Conservation (phyloP, 768 basidiomycete genomes). For the Russula abietina region DNA sequence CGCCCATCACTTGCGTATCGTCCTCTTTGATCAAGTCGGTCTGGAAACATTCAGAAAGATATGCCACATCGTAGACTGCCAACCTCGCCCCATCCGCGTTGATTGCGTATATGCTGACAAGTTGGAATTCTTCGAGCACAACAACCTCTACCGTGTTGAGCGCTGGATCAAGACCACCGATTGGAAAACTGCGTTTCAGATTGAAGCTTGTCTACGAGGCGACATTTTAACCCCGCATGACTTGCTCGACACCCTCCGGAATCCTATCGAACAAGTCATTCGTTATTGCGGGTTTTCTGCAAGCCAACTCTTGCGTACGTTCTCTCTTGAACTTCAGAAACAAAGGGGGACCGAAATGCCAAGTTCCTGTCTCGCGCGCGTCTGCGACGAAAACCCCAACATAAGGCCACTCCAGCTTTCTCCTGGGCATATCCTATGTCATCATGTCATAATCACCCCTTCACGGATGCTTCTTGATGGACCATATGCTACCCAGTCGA, state of each 20-base stretch:
- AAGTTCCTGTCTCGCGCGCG: conserved; percentile 41
- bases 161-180: conserved; percentile 40
- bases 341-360: conserved; percentile 40
- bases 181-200: conserved; percentile 70
- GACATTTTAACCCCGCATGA: conserved; percentile 56
- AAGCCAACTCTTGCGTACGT: conserved; percentile 48
- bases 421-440: conserved; percentile 51
- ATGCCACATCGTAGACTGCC: conserved; percentile 46
- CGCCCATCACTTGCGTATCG: conserved; percentile 63
- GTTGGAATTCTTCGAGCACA: not conserved
- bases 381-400: conserved; percentile 28
- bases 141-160: not conserved
- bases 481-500: conserved; percentile 68
- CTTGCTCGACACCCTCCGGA: conserved; percentile 40
- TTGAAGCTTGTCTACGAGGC: conserved; percentile 63
- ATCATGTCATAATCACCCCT: conserved; percentile 71
- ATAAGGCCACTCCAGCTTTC: conserved; percentile 27
- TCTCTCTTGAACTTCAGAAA: conserved; percentile 42
- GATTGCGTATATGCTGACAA: conserved; percentile 42
- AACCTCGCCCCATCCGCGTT: conserved; percentile 27
- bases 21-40: conserved; percentile 33
- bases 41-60: conserved; percentile 48
- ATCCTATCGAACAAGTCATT: conserved; percentile 40
- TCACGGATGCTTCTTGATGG: conserved; percentile 70
- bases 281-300: conserved; percentile 31